Base-by-base conservation (phyloP, 345 rosid species). In the Hibiscus trionum region DNA sequence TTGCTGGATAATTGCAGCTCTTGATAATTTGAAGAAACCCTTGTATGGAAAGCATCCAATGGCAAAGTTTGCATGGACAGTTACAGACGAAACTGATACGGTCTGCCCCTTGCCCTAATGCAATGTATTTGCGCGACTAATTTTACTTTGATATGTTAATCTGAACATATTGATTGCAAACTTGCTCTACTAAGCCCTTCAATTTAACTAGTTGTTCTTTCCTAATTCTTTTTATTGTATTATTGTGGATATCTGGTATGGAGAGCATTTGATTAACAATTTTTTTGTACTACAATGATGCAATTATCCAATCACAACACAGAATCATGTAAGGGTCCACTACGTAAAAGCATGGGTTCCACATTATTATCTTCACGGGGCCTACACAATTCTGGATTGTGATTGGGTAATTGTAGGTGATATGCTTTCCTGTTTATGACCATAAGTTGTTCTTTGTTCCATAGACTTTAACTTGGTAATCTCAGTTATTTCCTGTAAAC, bases 11-110 rank as follows among this genome's bases (percentile, higher is more conserved):
- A 76, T 69, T 81, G 84, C 86, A 95, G 99, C 87, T 67, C 90
- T 95, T 82, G 90, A 95, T 74, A 87, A 87, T 87, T 84, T 88
- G 67, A 87, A 84, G 82, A 87, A 93, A 74, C 99, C 99, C 46
- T 72, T 95, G 74, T 95, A 95, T 79, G 93, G 86, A 71, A 95
- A 91, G 80, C 99, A 93, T 88, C 97, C 96, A 29, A 92, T 93
- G 98, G 76, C 82, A 61, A 88, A 91, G 77, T 93, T 86, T 88
- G 86, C 98, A 62, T 95, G 96, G 99, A 93, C 94, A 16, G 70
- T 83, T 55, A 88, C 90, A 2, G 96, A 92, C 69, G 97, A 95
- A 72, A 85, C 88, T 63, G 97, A 95, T 81, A 92, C 85, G 81
- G 98, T 95, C 77, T 86, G 39, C 53, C 44, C 29, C 77, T 60